A percentile compares a stretch with the other conserved stretches of the same genome.
Conservation (phyloP, 179 eudicot genomes). For the Beta lomatogona region DNA sequence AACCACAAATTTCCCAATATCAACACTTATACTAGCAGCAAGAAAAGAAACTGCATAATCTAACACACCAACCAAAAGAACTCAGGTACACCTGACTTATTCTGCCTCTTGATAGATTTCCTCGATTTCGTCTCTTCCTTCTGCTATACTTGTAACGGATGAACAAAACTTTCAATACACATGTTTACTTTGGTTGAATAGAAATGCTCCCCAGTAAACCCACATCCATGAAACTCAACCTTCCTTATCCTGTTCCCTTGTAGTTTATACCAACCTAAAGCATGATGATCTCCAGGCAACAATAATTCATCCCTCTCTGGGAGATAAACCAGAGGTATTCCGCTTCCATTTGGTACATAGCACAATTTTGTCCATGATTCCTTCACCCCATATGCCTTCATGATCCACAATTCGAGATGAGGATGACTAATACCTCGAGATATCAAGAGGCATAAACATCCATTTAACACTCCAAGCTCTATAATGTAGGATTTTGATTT, state of each 20-base stretch:
- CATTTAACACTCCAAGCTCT: slow-evolving; percentile 16
- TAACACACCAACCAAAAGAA: not conserved
- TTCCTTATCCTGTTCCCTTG: not conserved
- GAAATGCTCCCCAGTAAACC: slow-evolving; percentile 10
- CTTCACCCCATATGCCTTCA: slow-evolving; percentile 12
- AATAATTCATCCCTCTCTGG: slow-evolving; percentile 11
- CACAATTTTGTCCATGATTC: slow-evolving; percentile 18
- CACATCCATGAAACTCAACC: slow-evolving; percentile 22
- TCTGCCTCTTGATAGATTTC: not conserved
- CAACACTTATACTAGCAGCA: no score
- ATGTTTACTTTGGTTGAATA: slow-evolving; percentile 13
- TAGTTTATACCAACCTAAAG: slow-evolving; percentile 21
- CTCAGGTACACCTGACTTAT: not conserved
- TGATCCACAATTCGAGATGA: slow-evolving; percentile 14
- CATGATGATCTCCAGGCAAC: slow-evolving; percentile 8
- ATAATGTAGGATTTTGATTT: not conserved
- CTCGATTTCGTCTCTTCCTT: no score
- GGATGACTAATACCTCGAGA: slow-evolving; percentile 7
- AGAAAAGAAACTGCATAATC: not conserved
- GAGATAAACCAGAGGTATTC: slow-evolving; percentile 12
- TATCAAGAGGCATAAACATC: slow-evolving; percentile 12
- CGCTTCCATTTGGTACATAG: slow-evolving; percentile 18
- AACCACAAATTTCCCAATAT: not conserved
- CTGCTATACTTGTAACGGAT: slow-evolving; percentile 6
- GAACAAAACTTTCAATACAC: slow-evolving; percentile 21